These are phyloP conservation scores for Apiospora saccharicola DNA, from an alignment of 2,329 filamentous ascomycete species.

Conservation along the genomic window DNA sequence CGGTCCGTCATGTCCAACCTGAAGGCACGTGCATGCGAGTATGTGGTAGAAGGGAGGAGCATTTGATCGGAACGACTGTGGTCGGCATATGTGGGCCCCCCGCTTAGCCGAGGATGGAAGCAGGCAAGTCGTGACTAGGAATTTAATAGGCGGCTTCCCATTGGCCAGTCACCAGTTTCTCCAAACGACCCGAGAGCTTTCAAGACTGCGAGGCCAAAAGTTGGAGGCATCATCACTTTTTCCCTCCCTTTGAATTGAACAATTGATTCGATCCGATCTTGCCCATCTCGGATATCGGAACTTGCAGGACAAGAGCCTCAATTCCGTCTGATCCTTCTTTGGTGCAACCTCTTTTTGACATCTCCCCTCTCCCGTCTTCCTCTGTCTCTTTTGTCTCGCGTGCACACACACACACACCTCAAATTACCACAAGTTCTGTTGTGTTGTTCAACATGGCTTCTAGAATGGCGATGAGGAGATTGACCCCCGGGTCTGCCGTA, in stretches of 20 bases:
- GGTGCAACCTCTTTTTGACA: conserved; percentile 26
- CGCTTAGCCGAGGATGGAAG: neutral
- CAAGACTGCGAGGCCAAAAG: conserved; percentile 12
- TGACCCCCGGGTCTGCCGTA: conserved; percentile 64
- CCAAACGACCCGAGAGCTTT: neutral
- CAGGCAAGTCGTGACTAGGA: neutral
- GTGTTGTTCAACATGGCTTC: conserved; percentile 58
- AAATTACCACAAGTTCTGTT: neutral
- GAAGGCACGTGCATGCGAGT: neutral
- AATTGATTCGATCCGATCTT: conserved; percentile 16
- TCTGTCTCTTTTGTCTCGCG: conserved; percentile 24
- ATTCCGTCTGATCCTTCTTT: conserved; percentile 7
- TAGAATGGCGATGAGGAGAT: conserved; percentile 70
- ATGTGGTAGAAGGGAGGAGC: neutral
- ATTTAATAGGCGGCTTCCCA: neutral
- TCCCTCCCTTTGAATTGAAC: conserved; percentile 24
- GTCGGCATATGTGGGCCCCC: neutral
- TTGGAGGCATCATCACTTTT: conserved; percentile 37
- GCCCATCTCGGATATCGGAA: conserved; percentile 30
- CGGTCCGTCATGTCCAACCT: neutral
- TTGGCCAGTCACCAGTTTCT: conserved; percentile 5
- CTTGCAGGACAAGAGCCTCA: conserved; percentile 44
- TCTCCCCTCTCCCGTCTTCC: conserved; percentile 27
- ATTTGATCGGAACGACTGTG: neutral
- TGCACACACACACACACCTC: conserved; percentile 20